phyloP scores from a whole-genome alignment of 2,329 filamentous ascomycete species.

The Sporothrix inflata region DNA sequence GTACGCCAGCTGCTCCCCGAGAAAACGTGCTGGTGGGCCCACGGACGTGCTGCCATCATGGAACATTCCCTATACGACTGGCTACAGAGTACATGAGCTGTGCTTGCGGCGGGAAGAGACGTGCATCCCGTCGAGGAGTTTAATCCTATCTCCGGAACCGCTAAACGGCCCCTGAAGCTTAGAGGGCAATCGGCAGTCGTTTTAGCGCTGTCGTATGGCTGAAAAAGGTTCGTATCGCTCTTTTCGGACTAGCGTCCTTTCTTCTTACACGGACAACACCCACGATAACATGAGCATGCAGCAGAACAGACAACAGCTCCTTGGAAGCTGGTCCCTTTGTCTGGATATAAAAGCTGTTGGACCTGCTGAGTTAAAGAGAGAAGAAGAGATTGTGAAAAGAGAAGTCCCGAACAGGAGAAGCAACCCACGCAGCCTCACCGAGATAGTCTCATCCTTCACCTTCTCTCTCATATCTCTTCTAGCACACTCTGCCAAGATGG shows the following conservation, averaged over 20 bases:
- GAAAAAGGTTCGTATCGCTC: constrained; percentile 21
- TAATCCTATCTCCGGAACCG: background rate
- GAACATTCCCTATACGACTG: constrained; percentile 27
- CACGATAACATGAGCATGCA: background rate
- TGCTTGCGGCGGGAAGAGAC: background rate
- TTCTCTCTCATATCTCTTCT: background rate
- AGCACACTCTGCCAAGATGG: background rate
- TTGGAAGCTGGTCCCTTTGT: background rate
- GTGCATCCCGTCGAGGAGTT: background rate
- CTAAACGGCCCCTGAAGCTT: background rate
- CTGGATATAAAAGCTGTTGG: background rate
- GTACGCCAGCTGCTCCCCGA: constrained; percentile 26
- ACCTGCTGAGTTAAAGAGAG: background rate
- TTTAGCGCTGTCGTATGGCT: background rate
- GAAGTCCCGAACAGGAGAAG: background rate
- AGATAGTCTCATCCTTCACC: background rate
- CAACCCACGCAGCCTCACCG: background rate
- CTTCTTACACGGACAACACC: constrained; percentile 20
- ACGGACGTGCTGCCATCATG: constrained; percentile 26
- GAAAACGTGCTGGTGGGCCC: constrained; percentile 31
- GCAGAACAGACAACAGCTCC: background rate
- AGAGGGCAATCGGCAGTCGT: background rate
- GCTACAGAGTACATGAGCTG: background rate
- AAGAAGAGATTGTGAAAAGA: background rate
- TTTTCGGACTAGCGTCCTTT: constrained; percentile 10